Percentiles rank a stretch among this genome's conserved stretches.
Evolutionary conservation across 179 eudicot genomes (phyloP).

Genomic region (Carnegiea gigantea): DNA sequence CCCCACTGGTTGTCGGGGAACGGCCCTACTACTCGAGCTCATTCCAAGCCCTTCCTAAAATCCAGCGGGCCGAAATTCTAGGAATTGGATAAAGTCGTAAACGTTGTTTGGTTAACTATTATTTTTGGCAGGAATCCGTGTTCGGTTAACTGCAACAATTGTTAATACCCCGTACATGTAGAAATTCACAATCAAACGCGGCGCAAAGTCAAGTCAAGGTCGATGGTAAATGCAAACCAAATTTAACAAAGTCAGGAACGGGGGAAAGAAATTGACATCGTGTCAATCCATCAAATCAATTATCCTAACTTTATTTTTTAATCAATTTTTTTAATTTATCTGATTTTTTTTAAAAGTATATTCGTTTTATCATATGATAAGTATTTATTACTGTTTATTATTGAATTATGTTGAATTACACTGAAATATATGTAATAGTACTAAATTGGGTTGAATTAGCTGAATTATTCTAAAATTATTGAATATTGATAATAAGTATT

Average conservation of each 20-base stretch:
- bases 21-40: background rate
- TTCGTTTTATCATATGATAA: no score
- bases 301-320: background rate
- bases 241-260: background rate
- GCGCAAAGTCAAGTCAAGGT: background rate
- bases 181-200: background rate
- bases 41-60: background rate
- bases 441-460: no score
- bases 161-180: background rate
- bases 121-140: background rate
- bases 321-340: no score
- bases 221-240: constrained; percentile 6
- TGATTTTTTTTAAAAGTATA: no score
- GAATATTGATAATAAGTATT: no score
- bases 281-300: constrained; percentile 19
- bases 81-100: background rate
- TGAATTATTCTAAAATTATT: no score
- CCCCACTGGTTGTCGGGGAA: background rate
- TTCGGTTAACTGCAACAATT: background rate
- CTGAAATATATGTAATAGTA: no score
- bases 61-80: background rate
- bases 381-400: no score
- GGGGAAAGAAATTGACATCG: background rate
- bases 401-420: no score
- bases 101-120: background rate